Base-by-base conservation (phyloP, 1,284 basidiomycete genomes). In the Austroboletus rostrupii region DNA sequence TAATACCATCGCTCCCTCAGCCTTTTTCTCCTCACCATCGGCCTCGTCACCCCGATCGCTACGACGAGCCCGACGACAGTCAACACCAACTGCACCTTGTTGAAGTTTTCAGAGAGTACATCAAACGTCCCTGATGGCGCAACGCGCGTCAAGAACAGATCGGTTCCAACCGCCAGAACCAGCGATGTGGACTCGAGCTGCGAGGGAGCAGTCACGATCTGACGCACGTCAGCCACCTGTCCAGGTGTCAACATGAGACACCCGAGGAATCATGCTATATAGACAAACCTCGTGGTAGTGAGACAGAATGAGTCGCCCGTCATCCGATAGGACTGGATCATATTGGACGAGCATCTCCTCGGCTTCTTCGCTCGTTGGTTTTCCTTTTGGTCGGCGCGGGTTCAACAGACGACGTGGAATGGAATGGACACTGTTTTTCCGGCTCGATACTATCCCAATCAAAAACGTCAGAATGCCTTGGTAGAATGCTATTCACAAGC, bases 41-140 rank as follows among this genome's bases (percentile, higher is more conserved):
- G 88, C 62, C 80, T 83, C 12, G 87, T 85, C 33, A 95, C 66
- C 17, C 82, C 63, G 52, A 97, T 91, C 4, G 87, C 94, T 4
- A 80, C 65, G 0, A 75, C 76, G 48, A 99, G 69, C 0, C 79
- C 91, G 0, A 72, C 70, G 14, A 97, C 81, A 1, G 94, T 98
- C 39, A 94, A 66, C 53, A 97, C 79, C 28, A 99, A 76, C 70
- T 99, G 96, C 0, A 75, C 74, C 75, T 98, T 97, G 74, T 98
- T 98, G 71, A 99, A 99, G 62, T 78, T 81, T 69, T 91, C 83
- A 64, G 80, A 90, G 13, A 97, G 78, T n/a, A 96, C 83, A 64
- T 99, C 96, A 62, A 99, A 99, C 23, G 91, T 92, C 23, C 84
- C 85, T 3, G 90, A 92, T 1, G 97, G 93, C 35, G 90, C 80